Conservation (phyloP, 2,329 filamentous ascomycete genomes). For the Kalaharituber pfeilii region DNA sequence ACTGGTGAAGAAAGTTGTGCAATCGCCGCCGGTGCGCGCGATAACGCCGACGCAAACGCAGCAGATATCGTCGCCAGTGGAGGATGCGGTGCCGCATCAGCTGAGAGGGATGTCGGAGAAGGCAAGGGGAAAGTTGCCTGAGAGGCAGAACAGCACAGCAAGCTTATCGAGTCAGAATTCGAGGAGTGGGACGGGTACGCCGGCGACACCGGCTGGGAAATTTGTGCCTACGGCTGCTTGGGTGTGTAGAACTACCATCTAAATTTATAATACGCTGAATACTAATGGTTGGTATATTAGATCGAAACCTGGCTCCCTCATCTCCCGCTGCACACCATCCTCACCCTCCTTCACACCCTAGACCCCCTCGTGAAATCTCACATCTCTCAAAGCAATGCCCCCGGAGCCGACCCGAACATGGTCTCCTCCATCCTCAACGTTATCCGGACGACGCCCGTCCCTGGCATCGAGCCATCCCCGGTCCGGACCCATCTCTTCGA, state of each 20-base stretch:
- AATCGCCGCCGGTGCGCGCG: not conserved
- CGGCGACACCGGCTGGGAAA: conserved; percentile 34
- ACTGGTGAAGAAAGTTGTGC: conserved; percentile 27
- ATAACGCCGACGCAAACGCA: conserved; percentile 34
- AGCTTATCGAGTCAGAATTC: conserved; percentile 43
- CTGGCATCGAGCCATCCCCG: conserved; percentile 52
- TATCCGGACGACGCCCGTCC: conserved; percentile 45
- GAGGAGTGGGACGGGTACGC: not conserved
- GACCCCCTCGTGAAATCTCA: conserved; percentile 39
- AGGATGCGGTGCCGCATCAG: conserved; percentile 68
- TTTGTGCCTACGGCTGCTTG: conserved; percentile 70
- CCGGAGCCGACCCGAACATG: conserved; percentile 28
- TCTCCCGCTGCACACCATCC: conserved; percentile 68
- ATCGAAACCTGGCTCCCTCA: conserved; percentile 90
- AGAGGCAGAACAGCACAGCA: conserved; percentile 73
- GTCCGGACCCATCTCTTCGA: conserved; percentile 77
- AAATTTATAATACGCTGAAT: conserved; percentile 1
- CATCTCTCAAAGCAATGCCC: conserved; percentile 30
- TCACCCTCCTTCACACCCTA: conserved; percentile 56
- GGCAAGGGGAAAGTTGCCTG: conserved; percentile 86
- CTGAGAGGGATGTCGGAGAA: conserved; percentile 92
- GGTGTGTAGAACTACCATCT: conserved; percentile 29
- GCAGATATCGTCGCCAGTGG: conserved; percentile 44
- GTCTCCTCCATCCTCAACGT: conserved; percentile 33
- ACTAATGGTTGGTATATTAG: no score